A percentile compares a stretch with the other conserved stretches of the same genome.
These are phyloP conservation scores for Plasmopara halstedii DNA, from an alignment of 352 stramenopile species.

Conservation along the genomic window DNA sequence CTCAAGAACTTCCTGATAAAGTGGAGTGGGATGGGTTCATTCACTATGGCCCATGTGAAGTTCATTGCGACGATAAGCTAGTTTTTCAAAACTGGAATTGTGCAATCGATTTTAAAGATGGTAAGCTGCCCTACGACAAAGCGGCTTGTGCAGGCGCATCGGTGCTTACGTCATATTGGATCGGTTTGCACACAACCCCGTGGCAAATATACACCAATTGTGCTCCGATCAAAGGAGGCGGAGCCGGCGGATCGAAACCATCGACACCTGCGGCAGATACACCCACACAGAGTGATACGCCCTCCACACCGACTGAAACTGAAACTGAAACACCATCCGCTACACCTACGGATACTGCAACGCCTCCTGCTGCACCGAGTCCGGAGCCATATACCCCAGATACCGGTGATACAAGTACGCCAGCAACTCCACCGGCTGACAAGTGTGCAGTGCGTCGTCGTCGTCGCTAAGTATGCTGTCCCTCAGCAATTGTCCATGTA, in stretches of 20 bases:
- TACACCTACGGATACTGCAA: not conserved
- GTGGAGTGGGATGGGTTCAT: slow-evolving; percentile 18
- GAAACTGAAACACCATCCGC: not conserved
- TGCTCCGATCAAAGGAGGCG: slow-evolving; percentile 12
- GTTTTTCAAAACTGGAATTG: slow-evolving; percentile 40
- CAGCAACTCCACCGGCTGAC: slow-evolving; percentile 9
- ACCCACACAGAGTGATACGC: slow-evolving; percentile 1
- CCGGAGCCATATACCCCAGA: not conserved
- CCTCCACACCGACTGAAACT: not conserved
- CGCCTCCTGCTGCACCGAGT: not conserved
- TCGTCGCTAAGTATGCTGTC: slow-evolving; percentile 13
- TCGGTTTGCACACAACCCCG: slow-evolving; percentile 28
- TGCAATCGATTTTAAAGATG: slow-evolving; percentile 19
- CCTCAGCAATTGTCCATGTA: not conserved
- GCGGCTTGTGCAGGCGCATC: slow-evolving; percentile 13
- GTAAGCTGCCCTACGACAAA: slow-evolving; percentile 15
- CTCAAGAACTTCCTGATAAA: slow-evolving; percentile 24
- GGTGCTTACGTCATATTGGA: slow-evolving; percentile 25
- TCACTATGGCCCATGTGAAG: slow-evolving; percentile 42
- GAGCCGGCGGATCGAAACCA: slow-evolving; percentile 1
- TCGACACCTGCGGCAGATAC: slow-evolving; percentile 4
- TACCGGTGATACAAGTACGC: not conserved
- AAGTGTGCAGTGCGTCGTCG: slow-evolving; percentile 29
- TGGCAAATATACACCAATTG: slow-evolving; percentile 35
- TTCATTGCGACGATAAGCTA: slow-evolving; percentile 35